phyloP scores from a whole-genome alignment of 148 eudicot genomes.

The Chenopodium berlandieri region DNA sequence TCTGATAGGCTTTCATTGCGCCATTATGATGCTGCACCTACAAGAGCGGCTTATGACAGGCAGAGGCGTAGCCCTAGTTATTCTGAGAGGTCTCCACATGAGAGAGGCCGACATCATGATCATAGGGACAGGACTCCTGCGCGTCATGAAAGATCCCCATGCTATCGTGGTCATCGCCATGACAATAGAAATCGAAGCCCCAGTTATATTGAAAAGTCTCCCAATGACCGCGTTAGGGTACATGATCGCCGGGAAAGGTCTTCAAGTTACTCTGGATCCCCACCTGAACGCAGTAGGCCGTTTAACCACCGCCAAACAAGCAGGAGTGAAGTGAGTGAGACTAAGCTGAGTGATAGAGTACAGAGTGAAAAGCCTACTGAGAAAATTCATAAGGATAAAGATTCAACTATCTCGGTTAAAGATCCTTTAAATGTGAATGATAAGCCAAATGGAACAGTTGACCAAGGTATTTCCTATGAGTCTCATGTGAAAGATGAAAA shows the following conservation, averaged over 20 bases:
- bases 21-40: slow-evolving; percentile 51
- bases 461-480: slow-evolving; percentile 31
- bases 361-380: slow-evolving; percentile 44
- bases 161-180: slow-evolving; percentile 32
- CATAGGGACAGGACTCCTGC: slow-evolving; percentile 58
- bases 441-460: slow-evolving; percentile 35
- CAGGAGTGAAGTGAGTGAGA: slow-evolving; percentile 51
- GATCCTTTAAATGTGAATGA: slow-evolving; percentile 37
- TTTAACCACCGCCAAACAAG: slow-evolving; percentile 38
- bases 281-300: slow-evolving; percentile 44
- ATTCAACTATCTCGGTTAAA: slow-evolving; percentile 31
- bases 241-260: slow-evolving; percentile 37
- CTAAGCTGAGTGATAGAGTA: slow-evolving; percentile 40
- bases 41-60: slow-evolving; percentile 55
- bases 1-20: slow-evolving; percentile 63
- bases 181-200: slow-evolving; percentile 39
- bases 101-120: slow-evolving; percentile 61
- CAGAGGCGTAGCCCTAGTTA: slow-evolving; percentile 64
- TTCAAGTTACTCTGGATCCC: slow-evolving; percentile 42
- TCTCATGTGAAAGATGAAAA: slow-evolving; percentile 35
- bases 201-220: slow-evolving; percentile 34
- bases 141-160: slow-evolving; percentile 52
- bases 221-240: slow-evolving; percentile 30
- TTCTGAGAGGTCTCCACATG: slow-evolving; percentile 66
- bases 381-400: slow-evolving; percentile 40